Base-by-base conservation (phyloP, 176 grass and related monocot genomes). In the Aegilops longissima region DNA sequence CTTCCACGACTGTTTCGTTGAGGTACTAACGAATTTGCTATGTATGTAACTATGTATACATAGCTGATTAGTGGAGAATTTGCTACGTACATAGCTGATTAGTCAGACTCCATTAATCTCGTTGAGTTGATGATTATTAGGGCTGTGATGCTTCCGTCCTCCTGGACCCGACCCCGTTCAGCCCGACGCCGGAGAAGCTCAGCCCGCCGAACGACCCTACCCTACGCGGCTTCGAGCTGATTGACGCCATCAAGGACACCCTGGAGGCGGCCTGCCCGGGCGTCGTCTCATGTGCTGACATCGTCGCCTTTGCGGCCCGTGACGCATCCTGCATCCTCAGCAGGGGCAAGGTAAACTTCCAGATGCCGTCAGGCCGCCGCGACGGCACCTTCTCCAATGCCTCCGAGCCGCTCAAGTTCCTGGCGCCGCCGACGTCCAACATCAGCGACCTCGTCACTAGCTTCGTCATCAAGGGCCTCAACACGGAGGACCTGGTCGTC, bases 1-100 rank as follows among this genome's bases (percentile, higher is more conserved):
- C 52, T 93, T 94, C 89, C 92, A 94, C 17, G 92, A 94, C 77
- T 52, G 49, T 52, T 52, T 52, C 5, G 14, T 52, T 14, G 14
- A 52, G 49, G 49, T 52, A 52, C 49, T 3, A 9, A 40, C 39
- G 0, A 44, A 44, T 44, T 29, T 5, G 4, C 3, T 66, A 29
- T 40, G 39, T 20, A 72, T 23, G 1, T 23, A 10, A 27, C 25
- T 27, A 27, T 27, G 1, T 27, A 27, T 27, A 27, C 25, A 27
- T 27, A 27, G 25, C 25, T 27, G 25, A 27, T 27, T 27, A 27
- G 25, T 27, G 25, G 25, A 27, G 25, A 27, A 27, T 27, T 27
- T 27, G 25, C 25, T 27, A 27, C 25, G 25, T 27, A 27, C 25
- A 27, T 27, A 27, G 25, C 25, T 27, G 25, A 23, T 42, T 24